A percentile compares a stretch with the other conserved stretches of the same genome.
These are phyloP conservation scores for Pulveroboletus sp. DNA, from an alignment of 768 basidiomycete genomes.

Conservation along the genomic window DNA sequence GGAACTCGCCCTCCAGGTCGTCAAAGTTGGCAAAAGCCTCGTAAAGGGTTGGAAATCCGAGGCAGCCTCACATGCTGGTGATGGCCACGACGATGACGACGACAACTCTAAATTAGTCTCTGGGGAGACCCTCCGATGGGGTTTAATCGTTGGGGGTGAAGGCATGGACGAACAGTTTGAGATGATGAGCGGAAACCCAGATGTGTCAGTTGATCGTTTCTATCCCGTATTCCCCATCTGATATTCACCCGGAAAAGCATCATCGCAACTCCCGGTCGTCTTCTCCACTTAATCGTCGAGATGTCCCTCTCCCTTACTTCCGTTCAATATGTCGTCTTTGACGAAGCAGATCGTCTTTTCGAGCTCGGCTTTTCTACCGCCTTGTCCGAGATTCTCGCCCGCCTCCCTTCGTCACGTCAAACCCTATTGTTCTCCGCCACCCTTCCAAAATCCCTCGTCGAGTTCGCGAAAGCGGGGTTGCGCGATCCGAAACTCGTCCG, in stretches of 20 bases:
- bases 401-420: constrained; percentile 82
- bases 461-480: constrained; percentile 97
- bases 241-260: constrained; percentile 50
- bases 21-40: constrained; percentile 95
- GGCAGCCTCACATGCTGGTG: constrained; percentile 69
- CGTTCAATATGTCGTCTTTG: constrained; percentile 89
- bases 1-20: constrained; percentile 89
- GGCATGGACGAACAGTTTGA: constrained; percentile 95
- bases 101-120: constrained; percentile 46
- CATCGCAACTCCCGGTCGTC: constrained; percentile 95
- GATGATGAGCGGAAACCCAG: constrained; percentile 90
- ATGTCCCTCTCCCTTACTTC: constrained; percentile 91
- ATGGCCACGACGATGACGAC: constrained; percentile 47
- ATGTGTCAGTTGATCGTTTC: constrained; percentile 63
- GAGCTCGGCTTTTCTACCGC: constrained; percentile 97
- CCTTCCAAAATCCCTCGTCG: constrained; percentile 90
- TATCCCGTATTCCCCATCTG: constrained; percentile 6
- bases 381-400: constrained; percentile 85
- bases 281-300: constrained; percentile 94
- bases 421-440: constrained; percentile 96
- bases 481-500: constrained; percentile 92
- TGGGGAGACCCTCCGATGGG: constrained; percentile 76
- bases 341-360: constrained; percentile 97
- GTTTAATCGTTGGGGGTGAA: constrained; percentile 93
- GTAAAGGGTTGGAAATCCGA: constrained; percentile 70